Percentiles rank a stretch among this genome's conserved stretches.
phyloP scores from a whole-genome alignment of 2,329 filamentous ascomycete species.

The Beauveria sp. region DNA sequence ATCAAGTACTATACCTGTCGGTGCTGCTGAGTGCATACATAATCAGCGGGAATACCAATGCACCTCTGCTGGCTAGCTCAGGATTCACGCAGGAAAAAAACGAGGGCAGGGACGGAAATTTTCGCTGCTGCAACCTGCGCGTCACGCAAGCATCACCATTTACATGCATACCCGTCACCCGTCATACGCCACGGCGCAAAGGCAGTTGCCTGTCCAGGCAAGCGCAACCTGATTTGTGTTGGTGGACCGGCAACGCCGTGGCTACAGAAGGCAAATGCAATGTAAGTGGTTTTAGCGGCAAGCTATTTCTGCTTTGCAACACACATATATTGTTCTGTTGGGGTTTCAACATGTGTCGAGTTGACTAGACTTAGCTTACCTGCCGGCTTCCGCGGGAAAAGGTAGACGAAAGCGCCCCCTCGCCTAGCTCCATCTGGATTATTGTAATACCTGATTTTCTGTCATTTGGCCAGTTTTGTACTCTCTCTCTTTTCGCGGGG shows the following conservation, averaged over 20 bases:
- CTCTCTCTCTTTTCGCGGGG: background rate
- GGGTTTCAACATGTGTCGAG: background rate
- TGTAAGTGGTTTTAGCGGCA: background rate
- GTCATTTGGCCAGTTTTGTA: background rate
- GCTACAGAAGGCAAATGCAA: background rate
- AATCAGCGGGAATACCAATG: background rate
- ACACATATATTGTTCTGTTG: background rate
- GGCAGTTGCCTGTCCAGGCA: background rate
- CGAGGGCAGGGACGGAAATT: background rate
- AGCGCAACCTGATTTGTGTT: background rate
- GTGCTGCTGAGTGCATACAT: background rate
- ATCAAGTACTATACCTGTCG: background rate
- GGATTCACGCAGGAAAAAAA: background rate
- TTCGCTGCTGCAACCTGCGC: background rate
- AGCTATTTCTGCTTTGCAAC: background rate
- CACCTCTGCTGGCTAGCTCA: background rate
- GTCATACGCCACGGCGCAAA: background rate
- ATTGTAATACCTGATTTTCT: too few relatives aligned
- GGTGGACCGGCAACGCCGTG: background rate
- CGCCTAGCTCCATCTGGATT: background rate
- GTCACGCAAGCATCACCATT: conserved; percentile 7
- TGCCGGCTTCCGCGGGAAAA: conserved; percentile 4
- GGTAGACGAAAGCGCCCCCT: background rate
- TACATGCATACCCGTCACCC: background rate
- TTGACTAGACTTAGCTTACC: background rate